Base-by-base conservation (phyloP, 306 rosid species). In the Carpinus fangiana region DNA sequence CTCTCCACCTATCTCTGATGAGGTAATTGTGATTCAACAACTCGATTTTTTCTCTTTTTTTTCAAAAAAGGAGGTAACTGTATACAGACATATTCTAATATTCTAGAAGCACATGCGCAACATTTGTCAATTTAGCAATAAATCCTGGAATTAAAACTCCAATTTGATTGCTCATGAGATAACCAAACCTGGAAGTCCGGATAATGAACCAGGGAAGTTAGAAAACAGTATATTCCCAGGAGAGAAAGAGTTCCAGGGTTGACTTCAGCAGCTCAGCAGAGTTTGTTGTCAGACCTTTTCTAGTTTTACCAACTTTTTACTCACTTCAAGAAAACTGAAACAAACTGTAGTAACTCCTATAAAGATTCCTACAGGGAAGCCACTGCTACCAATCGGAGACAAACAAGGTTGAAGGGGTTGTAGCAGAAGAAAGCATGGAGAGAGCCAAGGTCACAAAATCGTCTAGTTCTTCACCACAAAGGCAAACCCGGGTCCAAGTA, bases 181-280 rank as follows among this genome's bases (percentile, higher is more conserved):
- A 71, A 56, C 79, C 48, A 84, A 23, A 70, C 83, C 83, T 45
- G 83, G 77, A 81, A 79, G 77, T 81, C 88, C 70, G 78, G 76
- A 70, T 62, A 21, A 78, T 56, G 51, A 82, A 53, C 75, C 79
- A 76, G 34, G 51, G 71, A 75, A 71, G 66, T 79, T 5, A 41
- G 0, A 38, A 38, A 0, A 72, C 57, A 73, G 26, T 50, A 50
- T 76, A 57, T 78, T 43, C 45, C 34, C 31, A 16, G 56, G 78
- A 74, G 70, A 84, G 74, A 72, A 69, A 74, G 47, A 74, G 47
- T 60, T 65, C 51, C 82, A 41, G 68, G 64, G 72, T 71, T 84
- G 83, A 84, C 87, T 45, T 69, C 74, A 65, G 51, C 43, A 52
- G 31, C 66, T 59, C 73, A 48, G 73, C n/a, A 61, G 66, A 57